phyloP scores from a whole-genome alignment of 2,329 filamentous ascomycete species.

The Penicillium griseofulvum region DNA sequence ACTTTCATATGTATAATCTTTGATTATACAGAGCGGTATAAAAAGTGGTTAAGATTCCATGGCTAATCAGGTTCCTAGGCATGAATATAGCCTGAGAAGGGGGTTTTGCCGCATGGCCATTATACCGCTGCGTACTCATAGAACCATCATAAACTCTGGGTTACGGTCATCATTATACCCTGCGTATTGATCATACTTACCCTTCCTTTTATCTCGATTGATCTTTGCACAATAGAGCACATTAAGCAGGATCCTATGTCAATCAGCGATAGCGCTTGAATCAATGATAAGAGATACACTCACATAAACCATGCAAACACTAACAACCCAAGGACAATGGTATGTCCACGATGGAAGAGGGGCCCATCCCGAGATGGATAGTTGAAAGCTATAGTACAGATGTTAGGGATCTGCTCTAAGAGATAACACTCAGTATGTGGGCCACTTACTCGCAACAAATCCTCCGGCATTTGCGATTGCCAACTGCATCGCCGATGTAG shows the following conservation, averaged over 20 bases:
- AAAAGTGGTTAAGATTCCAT: no score
- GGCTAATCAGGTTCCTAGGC: no score
- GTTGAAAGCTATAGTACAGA: constrained; percentile 46
- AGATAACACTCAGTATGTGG: background rate
- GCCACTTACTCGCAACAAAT: constrained; percentile 57
- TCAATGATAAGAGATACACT: constrained; percentile 32
- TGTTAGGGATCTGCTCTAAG: background rate
- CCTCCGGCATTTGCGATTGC: constrained; percentile 66
- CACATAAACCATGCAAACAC: constrained; percentile 64
- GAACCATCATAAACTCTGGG: constrained; percentile 59
- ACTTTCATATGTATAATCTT: no score
- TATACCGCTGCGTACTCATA: no score
- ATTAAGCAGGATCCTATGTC: constrained; percentile 55
- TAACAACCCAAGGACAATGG: constrained; percentile 58
- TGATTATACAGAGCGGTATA: no score
- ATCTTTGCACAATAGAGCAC: constrained; percentile 63
- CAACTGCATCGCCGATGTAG: constrained; percentile 63
- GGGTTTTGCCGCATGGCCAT: no score
- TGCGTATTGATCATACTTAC: constrained; percentile 58
- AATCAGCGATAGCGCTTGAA: background rate
- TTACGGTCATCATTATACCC: constrained; percentile 63
- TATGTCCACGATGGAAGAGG: constrained; percentile 61
- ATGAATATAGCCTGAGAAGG: no score
- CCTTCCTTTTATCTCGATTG: constrained; percentile 60
- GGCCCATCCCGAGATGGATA: constrained; percentile 59